phyloP scores from a whole-genome alignment of 306 rosid genomes.

The Ormosia emarginata region DNA sequence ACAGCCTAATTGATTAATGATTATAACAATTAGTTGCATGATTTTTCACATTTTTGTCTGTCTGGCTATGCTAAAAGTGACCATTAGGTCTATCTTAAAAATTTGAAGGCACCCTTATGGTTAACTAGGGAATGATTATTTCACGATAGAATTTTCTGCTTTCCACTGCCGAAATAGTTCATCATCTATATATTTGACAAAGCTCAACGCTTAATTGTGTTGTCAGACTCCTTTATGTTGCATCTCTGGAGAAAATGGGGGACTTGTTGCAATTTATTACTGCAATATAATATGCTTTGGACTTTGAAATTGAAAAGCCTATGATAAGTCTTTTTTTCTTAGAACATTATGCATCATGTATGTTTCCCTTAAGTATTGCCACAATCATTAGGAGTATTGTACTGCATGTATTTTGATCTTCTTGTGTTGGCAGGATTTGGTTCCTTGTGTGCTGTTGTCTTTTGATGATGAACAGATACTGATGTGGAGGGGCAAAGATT shows the following conservation, averaged over 20 bases:
- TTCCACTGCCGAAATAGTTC: background rate
- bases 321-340: background rate
- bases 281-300: slow-evolving; percentile 5
- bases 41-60: background rate
- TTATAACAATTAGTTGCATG: background rate
- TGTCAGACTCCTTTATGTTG: background rate
- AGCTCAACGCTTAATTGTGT: background rate
- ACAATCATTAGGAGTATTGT: slow-evolving; percentile 19
- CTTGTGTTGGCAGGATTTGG: slow-evolving; percentile 71
- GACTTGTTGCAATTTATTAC: background rate
- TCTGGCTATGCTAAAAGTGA: background rate
- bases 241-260: background rate
- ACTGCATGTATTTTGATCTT: slow-evolving; percentile 17
- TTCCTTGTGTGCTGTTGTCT: slow-evolving; percentile 89
- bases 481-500: slow-evolving; percentile 83
- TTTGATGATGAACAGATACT: slow-evolving; percentile 82
- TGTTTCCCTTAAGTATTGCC: background rate
- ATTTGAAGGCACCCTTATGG: background rate
- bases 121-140: background rate
- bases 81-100: background rate
- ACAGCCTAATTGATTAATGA: background rate
- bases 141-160: background rate
- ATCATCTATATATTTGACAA: background rate
- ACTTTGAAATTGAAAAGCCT: background rate
- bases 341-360: background rate